These are phyloP conservation scores for Boletus eberwhitei DNA, from an alignment of 768 basidiomycete species.

Conservation along the genomic window DNA sequence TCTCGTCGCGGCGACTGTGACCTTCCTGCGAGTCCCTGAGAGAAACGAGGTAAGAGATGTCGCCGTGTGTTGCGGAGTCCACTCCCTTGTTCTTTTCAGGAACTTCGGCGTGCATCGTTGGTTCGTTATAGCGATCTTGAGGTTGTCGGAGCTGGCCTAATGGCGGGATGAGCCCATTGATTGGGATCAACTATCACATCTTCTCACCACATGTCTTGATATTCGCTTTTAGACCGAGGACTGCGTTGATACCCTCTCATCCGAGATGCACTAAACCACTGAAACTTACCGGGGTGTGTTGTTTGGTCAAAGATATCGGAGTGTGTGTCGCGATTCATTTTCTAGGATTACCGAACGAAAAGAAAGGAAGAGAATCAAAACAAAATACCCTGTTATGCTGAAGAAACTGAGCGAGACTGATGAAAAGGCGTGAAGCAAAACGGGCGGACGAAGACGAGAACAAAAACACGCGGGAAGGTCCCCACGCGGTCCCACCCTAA, in stretches of 20 bases:
- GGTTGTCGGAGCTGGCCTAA: conserved; percentile 13
- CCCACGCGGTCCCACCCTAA: conserved; percentile 7
- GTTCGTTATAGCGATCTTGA: conserved; percentile 4
- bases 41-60: conserved; percentile 7
- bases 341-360: conserved; percentile 8
- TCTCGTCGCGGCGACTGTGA: conserved; percentile 52
- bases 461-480: conserved; percentile 28
- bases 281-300: conserved; percentile 29
- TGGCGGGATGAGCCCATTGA: neutral
- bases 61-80: too few species aligned
- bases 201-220: conserved; percentile 10
- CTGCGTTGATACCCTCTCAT: neutral
- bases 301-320: conserved; percentile 44
- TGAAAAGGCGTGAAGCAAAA: conserved; percentile 29
- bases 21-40: conserved; percentile 10
- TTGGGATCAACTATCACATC: too few species aligned
- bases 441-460: conserved; percentile 15
- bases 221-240: neutral
- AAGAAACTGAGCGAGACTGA: conserved; percentile 12
- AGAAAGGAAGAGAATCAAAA: conserved; percentile 15
- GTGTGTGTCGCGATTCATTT: conserved; percentile 33
- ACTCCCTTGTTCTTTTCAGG: conserved; percentile 13
- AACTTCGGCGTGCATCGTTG: neutral
- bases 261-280: neutral
- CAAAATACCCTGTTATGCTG: neutral